Percentiles rank a stretch among this genome's conserved stretches.
These are phyloP conservation scores for Kwoniella bestiolae DNA, from an alignment of 768 basidiomycete species.

Conservation along the genomic window DNA sequence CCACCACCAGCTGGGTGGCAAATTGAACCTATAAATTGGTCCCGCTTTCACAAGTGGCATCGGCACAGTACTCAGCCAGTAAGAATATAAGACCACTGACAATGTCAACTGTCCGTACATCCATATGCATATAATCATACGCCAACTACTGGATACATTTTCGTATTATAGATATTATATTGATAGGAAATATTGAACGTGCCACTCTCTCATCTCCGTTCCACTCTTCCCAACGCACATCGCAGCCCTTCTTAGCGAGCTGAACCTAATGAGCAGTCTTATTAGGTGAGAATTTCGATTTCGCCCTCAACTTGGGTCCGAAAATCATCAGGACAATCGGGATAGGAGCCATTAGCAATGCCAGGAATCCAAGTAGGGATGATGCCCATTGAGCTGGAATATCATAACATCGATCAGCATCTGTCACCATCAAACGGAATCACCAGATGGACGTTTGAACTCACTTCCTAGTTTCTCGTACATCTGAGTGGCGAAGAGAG, in stretches of 20 bases:
- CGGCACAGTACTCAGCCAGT: no score
- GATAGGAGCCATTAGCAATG: slow-evolving; percentile 54
- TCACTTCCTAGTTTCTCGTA: slow-evolving; percentile 55
- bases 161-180: no score
- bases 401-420: no score
- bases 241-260: no score
- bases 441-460: slow-evolving; percentile 4
- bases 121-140: background rate
- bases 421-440: no score
- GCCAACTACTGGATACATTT: no score
- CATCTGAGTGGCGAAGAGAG: slow-evolving; percentile 58
- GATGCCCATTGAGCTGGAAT: slow-evolving; percentile 57
- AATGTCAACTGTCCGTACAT: background rate
- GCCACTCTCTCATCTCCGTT: no score
- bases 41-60: background rate
- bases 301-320: slow-evolving; percentile 46
- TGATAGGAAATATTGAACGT: no score
- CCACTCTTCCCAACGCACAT: no score
- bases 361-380: slow-evolving; percentile 56
- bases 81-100: no score
- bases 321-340: slow-evolving; percentile 52
- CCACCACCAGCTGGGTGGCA: background rate
- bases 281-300: slow-evolving; percentile 47
- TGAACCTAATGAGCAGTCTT: slow-evolving; percentile 25
- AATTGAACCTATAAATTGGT: background rate